Evolutionary conservation across 148 eudicot species (phyloP).

Genomic region (Diospyros kaki): DNA sequence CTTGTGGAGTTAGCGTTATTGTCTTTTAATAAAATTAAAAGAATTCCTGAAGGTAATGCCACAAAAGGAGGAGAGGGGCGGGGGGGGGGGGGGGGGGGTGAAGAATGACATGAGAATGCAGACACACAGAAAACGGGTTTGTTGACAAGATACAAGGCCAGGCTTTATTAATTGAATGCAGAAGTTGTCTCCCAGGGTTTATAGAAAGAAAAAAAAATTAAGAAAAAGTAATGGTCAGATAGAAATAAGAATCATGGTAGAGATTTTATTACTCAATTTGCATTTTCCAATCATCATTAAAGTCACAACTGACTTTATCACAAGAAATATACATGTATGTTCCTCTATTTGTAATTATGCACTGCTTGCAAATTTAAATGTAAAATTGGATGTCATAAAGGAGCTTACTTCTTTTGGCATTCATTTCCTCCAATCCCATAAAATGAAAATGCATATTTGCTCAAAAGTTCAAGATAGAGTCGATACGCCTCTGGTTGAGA

Average conservation of each 20-base stretch:
- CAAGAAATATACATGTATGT: background rate
- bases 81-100: too few relatives aligned
- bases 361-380: background rate
- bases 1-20: background rate
- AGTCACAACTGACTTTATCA: background rate
- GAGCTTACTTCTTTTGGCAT: constrained; percentile 19
- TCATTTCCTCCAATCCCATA: constrained; percentile 5
- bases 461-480: constrained; percentile 30
- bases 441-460: constrained; percentile 21
- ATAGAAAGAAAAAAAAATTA: background rate
- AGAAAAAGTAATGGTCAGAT: background rate
- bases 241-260: background rate
- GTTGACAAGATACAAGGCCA: background rate
- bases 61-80: background rate
- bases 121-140: background rate
- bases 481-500: constrained; percentile 32
- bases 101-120: background rate
- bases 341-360: background rate
- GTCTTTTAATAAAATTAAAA: background rate
- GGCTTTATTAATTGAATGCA: background rate
- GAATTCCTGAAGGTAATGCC: background rate
- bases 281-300: background rate
- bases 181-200: background rate
- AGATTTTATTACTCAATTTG: background rate
- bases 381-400: background rate